Conservation (phyloP, 306 rosid genomes). For the Lathyrus sativus region DNA sequence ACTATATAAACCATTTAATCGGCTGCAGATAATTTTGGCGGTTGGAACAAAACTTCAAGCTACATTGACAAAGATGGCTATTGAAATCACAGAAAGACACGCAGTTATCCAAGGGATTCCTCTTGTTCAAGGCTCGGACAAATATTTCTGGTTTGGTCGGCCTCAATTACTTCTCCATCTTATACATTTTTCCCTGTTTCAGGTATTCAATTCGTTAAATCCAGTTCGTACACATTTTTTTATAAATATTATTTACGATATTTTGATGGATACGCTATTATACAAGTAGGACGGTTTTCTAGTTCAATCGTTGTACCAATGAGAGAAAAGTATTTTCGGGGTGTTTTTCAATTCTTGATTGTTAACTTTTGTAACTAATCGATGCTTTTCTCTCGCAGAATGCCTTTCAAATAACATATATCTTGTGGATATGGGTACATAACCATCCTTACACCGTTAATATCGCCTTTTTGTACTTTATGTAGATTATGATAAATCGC, state of each 20-base stretch:
- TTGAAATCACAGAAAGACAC: conserved; percentile 83
- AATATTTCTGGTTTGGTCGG: conserved; percentile 87
- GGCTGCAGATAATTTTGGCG: conserved; percentile 76
- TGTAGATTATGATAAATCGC: conserved; percentile 2
- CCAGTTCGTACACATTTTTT: too few relatives aligned
- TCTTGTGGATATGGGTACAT: conserved; percentile 92
- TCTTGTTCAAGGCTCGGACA: conserved; percentile 87
- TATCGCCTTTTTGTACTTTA: neutral
- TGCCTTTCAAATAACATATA: conserved; percentile 89
- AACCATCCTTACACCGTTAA: conserved; percentile 25
- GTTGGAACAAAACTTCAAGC: conserved; percentile 90
- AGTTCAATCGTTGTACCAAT: neutral
- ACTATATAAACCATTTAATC: conserved; percentile 22
- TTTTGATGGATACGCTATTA: too few relatives aligned
- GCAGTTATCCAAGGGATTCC: conserved; percentile 98
- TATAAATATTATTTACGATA: too few relatives aligned
- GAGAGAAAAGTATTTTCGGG: neutral
- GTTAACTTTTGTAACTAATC: conserved; percentile 26
- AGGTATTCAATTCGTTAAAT: conserved; percentile 53
- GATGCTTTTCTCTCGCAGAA: conserved; percentile 66
- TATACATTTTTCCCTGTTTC: conserved; percentile 91
- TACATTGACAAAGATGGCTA: conserved; percentile 84
- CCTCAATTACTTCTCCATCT: conserved; percentile 89
- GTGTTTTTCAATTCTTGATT: neutral
- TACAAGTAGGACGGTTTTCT: too few relatives aligned